Evolutionary conservation across 352 stramenopile species (phyloP), one percentile per base, ranked within the genome.

Genomic region (Phytophthora rubi): DNA sequence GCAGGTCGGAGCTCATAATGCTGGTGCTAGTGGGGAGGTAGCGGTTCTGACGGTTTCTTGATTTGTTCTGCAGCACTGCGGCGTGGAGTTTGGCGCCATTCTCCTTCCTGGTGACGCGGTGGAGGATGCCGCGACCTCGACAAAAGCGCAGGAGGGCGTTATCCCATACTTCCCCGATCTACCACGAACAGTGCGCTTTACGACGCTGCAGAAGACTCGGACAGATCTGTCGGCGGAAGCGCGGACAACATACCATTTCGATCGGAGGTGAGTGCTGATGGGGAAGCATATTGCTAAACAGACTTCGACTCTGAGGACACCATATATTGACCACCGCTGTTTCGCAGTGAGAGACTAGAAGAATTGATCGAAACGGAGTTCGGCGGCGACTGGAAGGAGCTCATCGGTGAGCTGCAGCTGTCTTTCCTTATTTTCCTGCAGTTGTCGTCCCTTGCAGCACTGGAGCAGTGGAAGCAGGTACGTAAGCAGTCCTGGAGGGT

Each of bases 381-480:
- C 65, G 53, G 53, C 10, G 73, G 70, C 0, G 66, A 79, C 47
- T 98, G 89, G 89, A 54, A 90, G 58, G 72, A 92, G 44, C 79
- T 99, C 32, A 47, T 98, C 13, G 96, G 91, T 28, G 95, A 99
- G 79, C 67, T 98, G 61, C 94, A 99, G 73, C 71, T 99, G n/a
- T 84, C 92, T 4, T 98, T 98, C 65, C 57, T 98, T 12, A 56
- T 98, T 4, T 98, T 98, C 77, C 67, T 99, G 37, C 86, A 98
- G 73, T 67, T 98, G n/a, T 95, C 94, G 48, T 99, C 95, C 44
- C 83, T 98, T 23, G 75, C 85, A 13, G 96, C 94, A 3, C 78
- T 99, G 42, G 85, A 98, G 74, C 92, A 98, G 73, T 99, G 96
- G 96, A 97, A 97, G 65, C 82, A 95, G 83, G 83, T 92, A 55